phyloP scores from a whole-genome alignment of 2,329 filamentous ascomycete genomes.

The Claviceps purpurea region DNA sequence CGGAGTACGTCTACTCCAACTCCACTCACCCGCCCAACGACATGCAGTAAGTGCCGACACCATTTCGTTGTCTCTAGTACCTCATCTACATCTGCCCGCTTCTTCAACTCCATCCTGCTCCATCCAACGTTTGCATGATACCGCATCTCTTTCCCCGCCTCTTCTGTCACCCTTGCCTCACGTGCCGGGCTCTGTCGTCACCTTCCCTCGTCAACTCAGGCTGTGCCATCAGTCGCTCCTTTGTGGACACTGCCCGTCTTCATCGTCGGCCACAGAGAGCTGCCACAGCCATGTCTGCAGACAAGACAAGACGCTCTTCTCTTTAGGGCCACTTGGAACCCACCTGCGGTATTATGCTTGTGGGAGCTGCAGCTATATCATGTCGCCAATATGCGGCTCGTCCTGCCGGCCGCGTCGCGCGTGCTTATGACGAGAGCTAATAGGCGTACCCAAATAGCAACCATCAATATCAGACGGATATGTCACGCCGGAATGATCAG shows the following conservation, averaged over 20 bases:
- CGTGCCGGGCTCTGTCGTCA: background rate
- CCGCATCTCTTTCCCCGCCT: background rate
- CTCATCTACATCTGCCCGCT: conserved; percentile 6
- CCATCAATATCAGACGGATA: conserved; percentile 38
- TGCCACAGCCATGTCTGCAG: background rate
- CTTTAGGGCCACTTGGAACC: background rate
- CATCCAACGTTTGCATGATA: conserved; percentile 1
- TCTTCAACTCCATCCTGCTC: conserved; percentile 3
- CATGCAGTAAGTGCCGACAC: conserved; percentile 41
- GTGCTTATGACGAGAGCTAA: conserved; percentile 12
- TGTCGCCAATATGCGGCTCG: background rate
- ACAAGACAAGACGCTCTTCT: background rate
- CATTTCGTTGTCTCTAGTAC: conserved; percentile 20
- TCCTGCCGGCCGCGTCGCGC: background rate
- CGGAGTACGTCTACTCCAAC: conserved; percentile 45
- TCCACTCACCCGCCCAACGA: conserved; percentile 40
- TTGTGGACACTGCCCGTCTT: background rate
- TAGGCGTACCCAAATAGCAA: conserved; percentile 18
- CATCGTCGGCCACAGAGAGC: background rate
- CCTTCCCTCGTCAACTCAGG: background rate
- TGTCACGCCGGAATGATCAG: conserved; percentile 30
- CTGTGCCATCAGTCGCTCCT: background rate
- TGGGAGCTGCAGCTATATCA: too few species aligned
- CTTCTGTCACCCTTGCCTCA: background rate
- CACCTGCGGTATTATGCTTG: background rate